phyloP scores from a whole-genome alignment of 2,329 filamentous ascomycete genomes.

The Hymenoscyphus fructigenus region DNA sequence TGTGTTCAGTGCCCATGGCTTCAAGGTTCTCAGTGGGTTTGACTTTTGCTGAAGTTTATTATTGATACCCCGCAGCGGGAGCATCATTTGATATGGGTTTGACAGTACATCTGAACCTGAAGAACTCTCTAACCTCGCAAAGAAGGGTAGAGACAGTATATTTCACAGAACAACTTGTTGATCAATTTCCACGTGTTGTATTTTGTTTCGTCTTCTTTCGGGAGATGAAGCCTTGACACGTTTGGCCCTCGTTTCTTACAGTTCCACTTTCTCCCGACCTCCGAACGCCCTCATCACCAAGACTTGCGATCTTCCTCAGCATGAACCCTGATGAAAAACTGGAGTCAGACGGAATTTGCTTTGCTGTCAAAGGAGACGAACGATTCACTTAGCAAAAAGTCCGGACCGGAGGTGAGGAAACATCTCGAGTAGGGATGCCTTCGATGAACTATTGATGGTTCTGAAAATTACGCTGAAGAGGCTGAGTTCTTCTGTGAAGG shows the following conservation, averaged over 20 bases:
- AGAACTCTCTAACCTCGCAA: neutral
- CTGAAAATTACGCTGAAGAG: neutral
- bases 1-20: neutral
- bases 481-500: neutral
- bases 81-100: neutral
- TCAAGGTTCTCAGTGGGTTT: neutral
- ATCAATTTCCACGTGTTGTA: neutral
- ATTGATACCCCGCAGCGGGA: neutral
- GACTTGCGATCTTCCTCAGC: neutral
- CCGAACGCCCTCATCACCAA: neutral
- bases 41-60: neutral
- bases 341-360: neutral
- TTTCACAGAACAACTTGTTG: neutral
- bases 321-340: neutral
- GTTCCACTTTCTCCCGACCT: neutral
- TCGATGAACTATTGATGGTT: neutral
- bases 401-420: neutral
- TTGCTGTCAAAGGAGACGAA: neutral
- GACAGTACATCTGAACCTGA: neutral
- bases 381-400: neutral
- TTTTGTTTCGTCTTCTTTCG: neutral
- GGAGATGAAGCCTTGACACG: neutral
- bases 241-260: neutral
- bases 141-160: neutral
- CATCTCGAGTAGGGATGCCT: neutral